These are phyloP conservation scores for Dioscorea alata DNA, from an alignment of 106 monocot genomes.

Conservation along the genomic window DNA sequence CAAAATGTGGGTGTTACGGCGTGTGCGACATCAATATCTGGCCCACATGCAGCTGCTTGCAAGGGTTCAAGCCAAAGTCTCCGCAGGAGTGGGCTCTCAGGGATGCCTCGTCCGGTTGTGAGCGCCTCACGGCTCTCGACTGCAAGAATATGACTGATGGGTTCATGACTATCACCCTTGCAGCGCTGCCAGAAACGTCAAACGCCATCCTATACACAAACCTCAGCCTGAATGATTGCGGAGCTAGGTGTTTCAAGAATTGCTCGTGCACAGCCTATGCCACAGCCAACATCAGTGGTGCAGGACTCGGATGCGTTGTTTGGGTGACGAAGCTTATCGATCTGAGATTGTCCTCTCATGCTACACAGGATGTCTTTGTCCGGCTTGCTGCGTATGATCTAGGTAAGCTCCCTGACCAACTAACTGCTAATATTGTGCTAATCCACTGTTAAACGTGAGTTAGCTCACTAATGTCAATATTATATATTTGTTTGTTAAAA, in stretches of 20 bases:
- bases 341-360: not conserved
- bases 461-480: no score
- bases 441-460: no score
- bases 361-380: slow-evolving; percentile 3
- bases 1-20: slow-evolving; percentile 36
- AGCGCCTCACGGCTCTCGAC: slow-evolving; percentile 24
- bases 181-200: slow-evolving; percentile 25
- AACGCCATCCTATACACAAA: slow-evolving; percentile 2
- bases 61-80: slow-evolving; percentile 32
- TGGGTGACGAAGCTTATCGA: slow-evolving; percentile 12
- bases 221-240: slow-evolving; percentile 6
- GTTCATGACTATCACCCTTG: slow-evolving; percentile 15
- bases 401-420: not conserved
- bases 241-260: not conserved
- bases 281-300: not conserved
- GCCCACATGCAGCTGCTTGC: slow-evolving; percentile 39
- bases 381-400: slow-evolving; percentile 2
- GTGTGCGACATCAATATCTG: slow-evolving; percentile 22
- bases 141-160: slow-evolving; percentile 31
- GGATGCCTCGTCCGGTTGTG: slow-evolving; percentile 28
- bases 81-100: slow-evolving; percentile 24
- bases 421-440: no score
- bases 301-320: slow-evolving; percentile 11
- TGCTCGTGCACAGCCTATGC: slow-evolving; percentile 18
- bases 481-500: no score